Evolutionary conservation across 495 filamentous ascomycete genomes (phyloP).

Genomic region (Penicillium lividum): DNA sequence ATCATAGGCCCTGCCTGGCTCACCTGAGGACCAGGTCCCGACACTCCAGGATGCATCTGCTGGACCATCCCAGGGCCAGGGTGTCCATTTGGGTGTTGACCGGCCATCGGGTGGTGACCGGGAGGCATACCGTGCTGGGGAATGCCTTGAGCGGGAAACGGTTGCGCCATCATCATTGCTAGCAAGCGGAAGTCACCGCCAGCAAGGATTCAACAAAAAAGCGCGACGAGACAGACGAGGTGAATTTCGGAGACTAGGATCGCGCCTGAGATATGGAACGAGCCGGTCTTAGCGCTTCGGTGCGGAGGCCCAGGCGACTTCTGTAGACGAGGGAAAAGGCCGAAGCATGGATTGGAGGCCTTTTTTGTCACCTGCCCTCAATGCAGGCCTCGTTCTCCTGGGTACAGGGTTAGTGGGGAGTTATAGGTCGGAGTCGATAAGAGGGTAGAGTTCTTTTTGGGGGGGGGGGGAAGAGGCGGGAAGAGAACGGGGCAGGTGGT

Average conservation of each 20-base stretch:
- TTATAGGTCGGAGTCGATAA: slow-evolving; percentile 21
- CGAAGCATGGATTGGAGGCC: slow-evolving; percentile 36
- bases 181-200: slow-evolving; percentile 45
- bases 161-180: slow-evolving; percentile 72
- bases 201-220: slow-evolving; percentile 22
- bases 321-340: slow-evolving; percentile 29
- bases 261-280: slow-evolving; percentile 42
- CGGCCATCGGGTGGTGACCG: slow-evolving; percentile 77
- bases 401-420: slow-evolving; percentile 8
- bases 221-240: slow-evolving; percentile 19
- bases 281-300: slow-evolving; percentile 46
- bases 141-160: slow-evolving; percentile 71
- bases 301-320: slow-evolving; percentile 39
- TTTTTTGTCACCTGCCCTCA: slow-evolving; percentile 29
- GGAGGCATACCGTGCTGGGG: slow-evolving; percentile 73
- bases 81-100: slow-evolving; percentile 68
- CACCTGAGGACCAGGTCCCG: slow-evolving; percentile 75
- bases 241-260: slow-evolving; percentile 28
- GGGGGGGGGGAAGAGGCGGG: slow-evolving; percentile 18
- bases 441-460: slow-evolving; percentile 20
- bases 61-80: slow-evolving; percentile 64
- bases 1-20: slow-evolving; percentile 77
- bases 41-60: slow-evolving; percentile 83
- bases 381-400: slow-evolving; percentile 27
- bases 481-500: slow-evolving; percentile 17